Evolutionary conservation across 1,284 basidiomycete genomes (phyloP), one percentile per base, ranked within the genome.

Genomic region (Malassezia caprae): DNA sequence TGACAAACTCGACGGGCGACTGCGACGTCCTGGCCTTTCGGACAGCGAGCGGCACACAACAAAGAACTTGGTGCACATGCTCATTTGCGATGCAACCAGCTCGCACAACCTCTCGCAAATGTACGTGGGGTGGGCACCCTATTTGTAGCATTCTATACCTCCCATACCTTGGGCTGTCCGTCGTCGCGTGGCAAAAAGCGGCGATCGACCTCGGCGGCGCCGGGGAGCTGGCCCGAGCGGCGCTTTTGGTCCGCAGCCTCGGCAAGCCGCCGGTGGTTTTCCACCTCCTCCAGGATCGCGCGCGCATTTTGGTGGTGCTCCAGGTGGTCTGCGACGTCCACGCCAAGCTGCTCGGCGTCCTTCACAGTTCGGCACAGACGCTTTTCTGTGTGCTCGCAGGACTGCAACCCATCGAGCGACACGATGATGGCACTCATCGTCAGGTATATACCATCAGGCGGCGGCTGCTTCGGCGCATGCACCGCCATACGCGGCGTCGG

Each of bases 151-250:
- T n/a, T 37, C 30, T 46, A 73, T 10, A 73, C 71, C 54, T 73
- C 71, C 71, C 71, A 73, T 23, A 62, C 71, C 53, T 73, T 73
- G 6, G 63, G 53, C 61, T 69, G 61, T 8, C 71, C 71, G 49
- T 73, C 71, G 12, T 66, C 67, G 17, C 71, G 58, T 15, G 68
- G 63, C 13, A 68, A 49, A 32, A 59, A 59, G 13, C 71, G 52
- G 17, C 70, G 59, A 41, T 73, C 71, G 37, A 71, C 56, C 55
- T 73, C 68, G 32, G 17, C 30, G 24, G 44, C 51, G 10, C 47
- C 32, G 17, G 27, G 37, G 13, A 39, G 34, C 8, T 12, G 10
- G 17, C 61, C 63, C 12, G 60, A 58, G 1, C 68, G 57, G 15
- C 67, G 58, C 24, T 58, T 56, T 21, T 60, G 50, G 44, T 73